Evolutionary conservation across 441 rosid species (phyloP), one percentile per base, ranked within the genome.

Genomic region (Viola pubescens): DNA sequence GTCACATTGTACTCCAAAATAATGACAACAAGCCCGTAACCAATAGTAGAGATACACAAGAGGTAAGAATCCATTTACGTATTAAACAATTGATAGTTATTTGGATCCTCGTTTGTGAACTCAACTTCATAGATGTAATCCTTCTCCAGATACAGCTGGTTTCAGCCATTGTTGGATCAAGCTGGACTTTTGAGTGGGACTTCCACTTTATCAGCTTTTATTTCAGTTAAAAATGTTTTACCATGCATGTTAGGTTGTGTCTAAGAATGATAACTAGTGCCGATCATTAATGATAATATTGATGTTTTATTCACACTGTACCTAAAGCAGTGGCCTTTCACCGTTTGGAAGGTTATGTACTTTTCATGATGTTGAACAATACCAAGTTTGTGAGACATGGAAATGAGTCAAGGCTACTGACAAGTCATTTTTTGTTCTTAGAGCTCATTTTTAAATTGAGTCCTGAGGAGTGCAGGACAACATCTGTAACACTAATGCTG

Each of bases 1-100:
- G 97, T 73, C 94, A 84, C 70, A 88, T 91, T 56, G 82, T 81
- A 54, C 73, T 91, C 54, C 81, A 78, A 72, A 88, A 82, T 75
- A 90, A 90, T 72, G 97, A 90, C 77, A 86, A 81, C 74, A 88
- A 88, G 79, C 88, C 96, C 4, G 97, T 90, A 58, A 90, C 97
- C 52, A 90, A 85, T 69, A 89, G 97, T 75, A 85, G 97, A 74
- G 97, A 90, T 67, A 90, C 97, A 38, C 97, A 90, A 81, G 96
- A 88, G 96, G 97, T 84, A 70, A 71, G 65, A n/a, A 14, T 52
- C 56, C 41, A 64, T 62, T 46, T 58, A 52, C 3, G 13, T 49
- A 44, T 49, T 12, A 9, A 38, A 57, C 40, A 9, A 46, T 41
- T 43, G 46, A 52, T 43, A 3, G 19, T 43, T 16, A 12, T 52